These are phyloP conservation scores for Barnettozyma botsteinii DNA, from an alignment of 805 yeast species.

Conservation along the genomic window DNA sequence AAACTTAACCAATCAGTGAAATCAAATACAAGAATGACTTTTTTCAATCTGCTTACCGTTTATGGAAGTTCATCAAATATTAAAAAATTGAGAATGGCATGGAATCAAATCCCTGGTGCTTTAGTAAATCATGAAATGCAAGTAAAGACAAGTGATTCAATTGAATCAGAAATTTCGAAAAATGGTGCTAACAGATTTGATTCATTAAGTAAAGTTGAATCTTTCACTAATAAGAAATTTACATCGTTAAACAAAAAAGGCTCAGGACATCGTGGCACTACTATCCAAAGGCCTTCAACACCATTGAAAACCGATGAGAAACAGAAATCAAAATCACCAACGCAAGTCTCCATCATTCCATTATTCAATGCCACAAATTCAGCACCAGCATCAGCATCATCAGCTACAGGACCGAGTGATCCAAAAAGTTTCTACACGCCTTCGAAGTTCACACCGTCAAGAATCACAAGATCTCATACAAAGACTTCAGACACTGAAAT, in stretches of 20 bases:
- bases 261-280: not conserved
- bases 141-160: too few species aligned
- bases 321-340: too few species aligned
- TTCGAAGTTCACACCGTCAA: not conserved
- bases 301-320: not conserved
- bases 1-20: not conserved
- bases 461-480: not conserved
- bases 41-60: not conserved
- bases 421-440: not conserved
- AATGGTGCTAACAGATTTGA: too few species aligned
- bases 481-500: not conserved
- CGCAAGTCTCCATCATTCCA: not conserved
- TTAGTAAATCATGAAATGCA: too few species aligned
- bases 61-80: not conserved
- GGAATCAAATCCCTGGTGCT: not conserved
- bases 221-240: not conserved
- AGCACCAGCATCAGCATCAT: not conserved
- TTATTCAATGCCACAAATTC: not conserved
- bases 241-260: not conserved
- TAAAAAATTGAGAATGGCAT: not conserved
- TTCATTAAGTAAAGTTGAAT: too few species aligned
- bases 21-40: not conserved
- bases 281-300: not conserved
- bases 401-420: not conserved
- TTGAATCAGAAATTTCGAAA: too few species aligned